A percentile compares a stretch with the other conserved stretches of the same genome.
These are phyloP conservation scores for Hanseniaspora meyeri DNA, from an alignment of 805 yeast species.

Conservation along the genomic window DNA sequence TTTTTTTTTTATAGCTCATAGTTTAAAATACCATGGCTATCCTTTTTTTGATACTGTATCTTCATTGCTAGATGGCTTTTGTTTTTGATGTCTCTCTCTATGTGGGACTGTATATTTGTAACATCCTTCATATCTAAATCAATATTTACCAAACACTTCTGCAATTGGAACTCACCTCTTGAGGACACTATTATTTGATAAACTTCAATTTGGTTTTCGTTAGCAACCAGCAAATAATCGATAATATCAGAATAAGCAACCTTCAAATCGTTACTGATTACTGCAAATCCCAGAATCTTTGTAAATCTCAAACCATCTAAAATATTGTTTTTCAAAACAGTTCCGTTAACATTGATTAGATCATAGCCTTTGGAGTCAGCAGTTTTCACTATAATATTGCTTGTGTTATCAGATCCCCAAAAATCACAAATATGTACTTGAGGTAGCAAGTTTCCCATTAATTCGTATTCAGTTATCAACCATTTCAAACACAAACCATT, in stretches of 20 bases:
- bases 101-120: not conserved
- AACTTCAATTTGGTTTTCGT: not conserved
- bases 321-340: conserved; percentile 35
- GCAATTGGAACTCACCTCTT: conserved; percentile 9
- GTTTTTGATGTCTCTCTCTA: not conserved
- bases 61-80: not conserved
- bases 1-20: conserved; percentile 1
- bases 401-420: not conserved
- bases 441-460: not conserved
- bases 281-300: conserved; percentile 32
- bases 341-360: conserved; percentile 26
- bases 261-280: conserved; percentile 21
- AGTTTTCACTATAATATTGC: not conserved
- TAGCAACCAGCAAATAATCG: not conserved
- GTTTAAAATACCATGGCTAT: conserved; percentile 35
- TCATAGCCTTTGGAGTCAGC: not conserved
- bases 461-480: not conserved
- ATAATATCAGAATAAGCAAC: not conserved
- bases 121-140: not conserved
- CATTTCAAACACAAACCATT: conserved; percentile 30
- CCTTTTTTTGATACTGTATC: conserved; percentile 37
- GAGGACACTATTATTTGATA: not conserved
- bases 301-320: conserved; percentile 30
- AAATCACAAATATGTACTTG: not conserved
- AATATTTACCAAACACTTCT: not conserved